A percentile compares a stretch with the other conserved stretches of the same genome.
Evolutionary conservation across 2,329 filamentous ascomycete genomes (phyloP).

Genomic region (Drechslera avenae): DNA sequence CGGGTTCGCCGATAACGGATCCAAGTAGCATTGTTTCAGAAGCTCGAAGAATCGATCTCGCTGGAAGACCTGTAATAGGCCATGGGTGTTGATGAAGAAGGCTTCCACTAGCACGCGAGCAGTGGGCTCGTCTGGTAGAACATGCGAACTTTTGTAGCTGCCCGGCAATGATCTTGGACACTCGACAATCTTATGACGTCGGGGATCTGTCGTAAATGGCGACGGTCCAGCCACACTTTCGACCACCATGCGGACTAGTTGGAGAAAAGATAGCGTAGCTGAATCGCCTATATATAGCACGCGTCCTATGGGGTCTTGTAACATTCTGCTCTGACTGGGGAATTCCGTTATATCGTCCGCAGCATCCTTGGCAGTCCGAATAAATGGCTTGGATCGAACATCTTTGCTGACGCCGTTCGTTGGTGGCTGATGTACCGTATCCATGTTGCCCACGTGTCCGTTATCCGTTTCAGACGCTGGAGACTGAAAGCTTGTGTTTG

Average conservation of each 20-base stretch:
- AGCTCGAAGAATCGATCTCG: slow-evolving; percentile 55
- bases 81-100: slow-evolving; percentile 68
- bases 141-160: slow-evolving; percentile 55
- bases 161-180: slow-evolving; percentile 56
- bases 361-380: slow-evolving; percentile 49
- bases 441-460: slow-evolving; percentile 29
- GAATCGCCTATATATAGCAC: slow-evolving; percentile 68
- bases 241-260: slow-evolving; percentile 65
- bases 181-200: slow-evolving; percentile 63
- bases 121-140: slow-evolving; percentile 62
- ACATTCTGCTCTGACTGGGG: slow-evolving; percentile 61
- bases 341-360: slow-evolving; percentile 63
- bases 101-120: slow-evolving; percentile 62
- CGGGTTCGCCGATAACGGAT: slow-evolving; percentile 57
- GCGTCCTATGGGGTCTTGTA: slow-evolving; percentile 63
- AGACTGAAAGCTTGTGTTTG: slow-evolving; percentile 28
- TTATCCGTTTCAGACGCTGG: slow-evolving; percentile 28
- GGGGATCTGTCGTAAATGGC: slow-evolving; percentile 63
- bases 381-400: slow-evolving; percentile 31
- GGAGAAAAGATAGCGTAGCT: slow-evolving; percentile 65
- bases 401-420: slow-evolving; percentile 28
- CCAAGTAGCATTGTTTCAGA: slow-evolving; percentile 60
- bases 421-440: slow-evolving; percentile 32
- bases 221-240: slow-evolving; percentile 60
- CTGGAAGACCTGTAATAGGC: slow-evolving; percentile 66